Conservation (phyloP, 108 stramenopile genomes). For the Seminavis robusta region DNA sequence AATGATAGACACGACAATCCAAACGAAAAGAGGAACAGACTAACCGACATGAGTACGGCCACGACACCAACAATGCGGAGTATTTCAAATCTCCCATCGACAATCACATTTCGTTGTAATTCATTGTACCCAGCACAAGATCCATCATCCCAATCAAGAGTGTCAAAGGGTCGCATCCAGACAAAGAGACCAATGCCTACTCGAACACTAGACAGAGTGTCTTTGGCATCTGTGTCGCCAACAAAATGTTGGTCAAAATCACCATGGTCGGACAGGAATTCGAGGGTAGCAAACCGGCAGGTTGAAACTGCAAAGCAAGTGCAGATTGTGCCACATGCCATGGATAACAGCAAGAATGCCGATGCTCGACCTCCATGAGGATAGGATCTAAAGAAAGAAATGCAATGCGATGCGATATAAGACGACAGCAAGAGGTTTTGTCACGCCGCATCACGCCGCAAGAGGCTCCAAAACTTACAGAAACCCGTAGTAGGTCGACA, state of each 20-base stretch:
- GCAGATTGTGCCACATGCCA: not conserved
- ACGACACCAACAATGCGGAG: not conserved
- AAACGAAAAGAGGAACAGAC: not conserved
- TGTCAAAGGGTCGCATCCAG: not conserved
- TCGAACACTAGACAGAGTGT: not conserved
- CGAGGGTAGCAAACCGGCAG: conserved; percentile 2
- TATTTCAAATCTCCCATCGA: not conserved
- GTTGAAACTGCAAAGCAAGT: conserved; percentile 1
- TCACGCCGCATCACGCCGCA: no score
- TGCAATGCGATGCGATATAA: no score
- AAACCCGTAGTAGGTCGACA: no score
- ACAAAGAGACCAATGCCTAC: conserved; percentile 7
- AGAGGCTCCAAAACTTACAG: no score
- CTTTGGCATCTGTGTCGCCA: not conserved
- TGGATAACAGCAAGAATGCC: not conserved
- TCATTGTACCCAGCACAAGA: conserved; percentile 11
- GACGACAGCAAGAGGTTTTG: no score
- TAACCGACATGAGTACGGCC: not conserved
- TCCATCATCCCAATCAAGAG: conserved; percentile 1
- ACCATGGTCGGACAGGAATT: conserved; percentile 3
- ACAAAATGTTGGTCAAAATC: conserved; percentile 9
- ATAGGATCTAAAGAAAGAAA: conserved; percentile 2
- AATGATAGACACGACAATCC: not conserved
- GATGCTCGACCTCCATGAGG: conserved; percentile 4
- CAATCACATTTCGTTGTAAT: not conserved